Evolutionary conservation across 1,284 basidiomycete genomes (phyloP).

Genomic region (Malassezia japonica): DNA sequence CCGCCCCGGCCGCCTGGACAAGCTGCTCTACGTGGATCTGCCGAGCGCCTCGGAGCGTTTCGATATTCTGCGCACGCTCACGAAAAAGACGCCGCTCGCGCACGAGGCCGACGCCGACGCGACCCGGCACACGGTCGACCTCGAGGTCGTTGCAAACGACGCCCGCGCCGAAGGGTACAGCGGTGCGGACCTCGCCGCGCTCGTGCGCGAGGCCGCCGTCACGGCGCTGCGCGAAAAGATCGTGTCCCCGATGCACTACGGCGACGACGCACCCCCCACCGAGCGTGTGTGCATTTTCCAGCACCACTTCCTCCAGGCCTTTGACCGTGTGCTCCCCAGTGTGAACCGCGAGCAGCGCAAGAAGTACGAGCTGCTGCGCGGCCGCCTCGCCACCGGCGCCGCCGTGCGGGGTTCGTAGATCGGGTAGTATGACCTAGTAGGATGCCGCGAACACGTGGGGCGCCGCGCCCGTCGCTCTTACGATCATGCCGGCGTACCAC

Average conservation of each 20-base stretch:
- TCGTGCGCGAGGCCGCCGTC: constrained; percentile 64
- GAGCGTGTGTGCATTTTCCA: constrained; percentile 7
- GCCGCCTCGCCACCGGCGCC: constrained; percentile 2
- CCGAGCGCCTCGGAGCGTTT: constrained; percentile 66
- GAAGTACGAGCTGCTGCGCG: constrained; percentile 15
- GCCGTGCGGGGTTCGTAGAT: not conserved
- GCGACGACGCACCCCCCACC: not conserved
- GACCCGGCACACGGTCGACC: constrained; percentile 30
- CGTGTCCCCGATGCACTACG: constrained; percentile 13
- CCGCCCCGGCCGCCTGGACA: constrained; percentile 87
- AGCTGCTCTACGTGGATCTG: constrained; percentile 89
- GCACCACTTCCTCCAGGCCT: constrained; percentile 13
- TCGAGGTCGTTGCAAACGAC: constrained; percentile 29
- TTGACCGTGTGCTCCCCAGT: constrained; percentile 17
- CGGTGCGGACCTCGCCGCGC: constrained; percentile 44
- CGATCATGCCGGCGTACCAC: constrained; percentile 59
- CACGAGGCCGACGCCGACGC: constrained; percentile 51
- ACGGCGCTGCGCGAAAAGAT: constrained; percentile 60
- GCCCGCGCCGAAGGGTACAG: constrained; percentile 35
- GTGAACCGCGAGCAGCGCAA: constrained; percentile 14
- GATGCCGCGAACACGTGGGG: not conserved
- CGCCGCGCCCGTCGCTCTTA: not conserved
- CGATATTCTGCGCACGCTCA: constrained; percentile 61
- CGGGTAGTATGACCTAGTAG: not conserved
- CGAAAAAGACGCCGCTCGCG: constrained; percentile 64